phyloP scores from a whole-genome alignment of 164 flowering plant genomes.

The Warburgia ugandensis region DNA sequence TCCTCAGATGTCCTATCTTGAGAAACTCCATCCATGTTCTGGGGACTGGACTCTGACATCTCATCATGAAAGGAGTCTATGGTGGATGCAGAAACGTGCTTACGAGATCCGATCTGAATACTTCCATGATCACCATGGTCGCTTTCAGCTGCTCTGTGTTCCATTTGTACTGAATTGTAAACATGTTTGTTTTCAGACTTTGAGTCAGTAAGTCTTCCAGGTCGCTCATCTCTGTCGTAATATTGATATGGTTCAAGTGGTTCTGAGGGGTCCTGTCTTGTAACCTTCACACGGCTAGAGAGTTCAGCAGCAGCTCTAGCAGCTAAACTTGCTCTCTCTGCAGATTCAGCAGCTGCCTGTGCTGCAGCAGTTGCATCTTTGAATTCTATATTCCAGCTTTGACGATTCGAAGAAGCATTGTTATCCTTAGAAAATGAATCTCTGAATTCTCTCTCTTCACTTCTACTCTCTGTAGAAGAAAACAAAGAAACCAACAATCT shows the following conservation, averaged over 20 bases:
- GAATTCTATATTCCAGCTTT: slow-evolving; percentile 69
- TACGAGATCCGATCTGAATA: slow-evolving; percentile 14
- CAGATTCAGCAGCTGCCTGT: slow-evolving; percentile 97
- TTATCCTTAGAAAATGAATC: slow-evolving; percentile 21
- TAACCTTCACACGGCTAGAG: slow-evolving; percentile 36
- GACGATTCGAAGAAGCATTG: slow-evolving; percentile 19
- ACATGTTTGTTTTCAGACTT: slow-evolving; percentile 13
- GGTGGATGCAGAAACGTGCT: slow-evolving; percentile 20
- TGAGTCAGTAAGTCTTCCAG: slow-evolving; percentile 5
- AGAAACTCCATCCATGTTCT: slow-evolving; percentile 21
- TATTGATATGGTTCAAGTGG: slow-evolving; percentile 17
- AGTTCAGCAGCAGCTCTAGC: slow-evolving; percentile 95
- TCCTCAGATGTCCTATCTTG: slow-evolving; percentile 22
- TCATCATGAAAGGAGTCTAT: slow-evolving; percentile 18
- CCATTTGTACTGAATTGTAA: too few species aligned
- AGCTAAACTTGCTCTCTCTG: slow-evolving; percentile 90
- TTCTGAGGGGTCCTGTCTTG: slow-evolving; percentile 35
- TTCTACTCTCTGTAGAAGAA: slow-evolving; percentile 23
- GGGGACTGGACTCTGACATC: slow-evolving; percentile 5
- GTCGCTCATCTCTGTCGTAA: slow-evolving; percentile 5
- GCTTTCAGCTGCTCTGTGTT: too few species aligned
- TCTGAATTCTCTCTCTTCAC: slow-evolving; percentile 17
- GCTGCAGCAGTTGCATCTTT: slow-evolving; percentile 95
- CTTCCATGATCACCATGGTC: slow-evolving; percentile 11
- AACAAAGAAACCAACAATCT: slow-evolving; percentile 4